Base-by-base conservation (phyloP, 2,329 filamentous ascomycete species). In the Volutella citrinella region DNA sequence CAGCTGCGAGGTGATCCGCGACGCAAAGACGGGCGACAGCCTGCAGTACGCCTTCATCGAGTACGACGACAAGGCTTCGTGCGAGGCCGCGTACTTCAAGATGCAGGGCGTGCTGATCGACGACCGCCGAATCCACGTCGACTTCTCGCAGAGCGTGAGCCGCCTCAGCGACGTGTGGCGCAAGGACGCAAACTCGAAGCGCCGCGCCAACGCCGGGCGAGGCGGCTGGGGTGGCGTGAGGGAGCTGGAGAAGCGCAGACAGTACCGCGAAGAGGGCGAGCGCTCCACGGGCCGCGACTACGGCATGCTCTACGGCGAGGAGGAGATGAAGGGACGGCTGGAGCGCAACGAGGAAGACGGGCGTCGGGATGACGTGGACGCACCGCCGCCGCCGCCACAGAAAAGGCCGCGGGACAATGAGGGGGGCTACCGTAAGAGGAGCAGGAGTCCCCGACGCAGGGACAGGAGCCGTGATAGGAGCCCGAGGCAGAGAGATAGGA, bases 81-180 rank as follows among this genome's bases (percentile, higher is more conserved):
- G 93, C 60, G 93, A 98, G 64, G 80, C 87, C 32, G 93, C 93
- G 4, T 98, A 96, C 56, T 93, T 94, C 69, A 98, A 98, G 66
- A 98, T 98, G 93, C 89, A 98, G 60, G 88, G 84, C 3, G 91
- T 97, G 3, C 68, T 98, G 35, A 97, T 98, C 46, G 93, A 98
- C 54, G 93, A 98, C 52, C 87, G 95, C 46, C 83, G 93, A 25
- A 98, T 98, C 45, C 93, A 98, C 56, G 93, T 98, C 36, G 93
- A 98, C 65, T 98, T 98, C 63, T 96, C 90, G 10, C 93, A 98
- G 66, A 95, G 88, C 57, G 93, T 90, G 42, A 78, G 82, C 43
- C 91, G 88, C 57, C 67, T 98, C 7, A 93, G 88, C 27, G 87
- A 95, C 43, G 82, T 82, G 12, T 98, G 93, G 93, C 78, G 93